Evolutionary conservation across 1,284 basidiomycete species (phyloP).

Genomic region (Fomitopsis schrenkii): DNA sequence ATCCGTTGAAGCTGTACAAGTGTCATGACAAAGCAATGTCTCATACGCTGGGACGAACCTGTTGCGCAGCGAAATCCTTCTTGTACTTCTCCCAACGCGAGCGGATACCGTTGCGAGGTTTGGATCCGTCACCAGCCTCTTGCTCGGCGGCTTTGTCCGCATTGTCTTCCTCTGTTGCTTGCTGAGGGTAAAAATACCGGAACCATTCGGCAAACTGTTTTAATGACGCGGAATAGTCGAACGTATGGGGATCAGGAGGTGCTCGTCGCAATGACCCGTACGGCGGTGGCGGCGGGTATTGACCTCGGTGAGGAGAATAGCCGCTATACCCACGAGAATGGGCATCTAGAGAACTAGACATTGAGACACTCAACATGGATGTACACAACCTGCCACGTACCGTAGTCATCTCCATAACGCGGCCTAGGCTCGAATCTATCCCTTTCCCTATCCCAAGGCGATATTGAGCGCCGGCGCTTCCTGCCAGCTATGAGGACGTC

Average conservation of each 20-base stretch:
- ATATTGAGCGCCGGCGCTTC: conserved; percentile 80
- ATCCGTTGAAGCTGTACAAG: conserved; percentile 75
- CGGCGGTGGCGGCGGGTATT: conserved; percentile 38
- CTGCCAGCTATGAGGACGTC: conserved; percentile 43
- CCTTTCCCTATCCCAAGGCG: conserved; percentile 79
- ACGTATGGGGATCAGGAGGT: conserved; percentile 76
- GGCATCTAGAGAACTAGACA: conserved; percentile 40
- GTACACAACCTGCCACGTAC: conserved; percentile 39
- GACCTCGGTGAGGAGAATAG: conserved; percentile 55
- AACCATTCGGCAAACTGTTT: conserved; percentile 93
- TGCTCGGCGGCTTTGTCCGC: conserved; percentile 78
- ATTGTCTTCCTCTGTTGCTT: conserved; percentile 73
- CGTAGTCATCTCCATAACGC: conserved; percentile 75
- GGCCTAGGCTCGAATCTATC: conserved; percentile 78
- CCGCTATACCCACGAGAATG: conserved; percentile 63
- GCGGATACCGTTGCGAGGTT: conserved; percentile 77
- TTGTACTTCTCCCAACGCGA: conserved; percentile 88
- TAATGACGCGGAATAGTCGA: conserved; percentile 78
- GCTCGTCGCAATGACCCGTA: conserved; percentile 44
- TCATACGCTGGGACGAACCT: conserved; percentile 52
- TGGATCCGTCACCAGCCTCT: conserved; percentile 72
- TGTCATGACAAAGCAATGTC: neutral
- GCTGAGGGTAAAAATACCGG: conserved; percentile 71
- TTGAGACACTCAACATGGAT: conserved; percentile 7
- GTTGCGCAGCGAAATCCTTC: conserved; percentile 79